A percentile compares a stretch with the other conserved stretches of the same genome.
Conservation (phyloP, 2,329 filamentous ascomycete species). For the Trichoderma guizhouense region DNA sequence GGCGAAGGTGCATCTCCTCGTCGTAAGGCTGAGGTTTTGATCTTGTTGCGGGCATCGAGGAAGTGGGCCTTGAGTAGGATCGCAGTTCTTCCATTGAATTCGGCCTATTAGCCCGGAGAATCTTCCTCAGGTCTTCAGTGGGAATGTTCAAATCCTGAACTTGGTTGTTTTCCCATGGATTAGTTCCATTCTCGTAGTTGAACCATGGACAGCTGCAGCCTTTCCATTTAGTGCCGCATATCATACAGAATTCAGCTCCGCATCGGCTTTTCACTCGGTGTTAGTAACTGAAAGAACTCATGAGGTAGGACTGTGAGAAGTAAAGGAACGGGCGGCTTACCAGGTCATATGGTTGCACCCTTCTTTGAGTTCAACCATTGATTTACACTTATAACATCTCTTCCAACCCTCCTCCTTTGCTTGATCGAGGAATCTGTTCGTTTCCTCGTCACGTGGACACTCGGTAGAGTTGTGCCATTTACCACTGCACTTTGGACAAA, state of each 20-base stretch:
- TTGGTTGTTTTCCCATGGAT: conserved; percentile 13
- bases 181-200: conserved; percentile 50
- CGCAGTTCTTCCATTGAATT: conserved; percentile 18
- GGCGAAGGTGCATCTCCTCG: conserved; percentile 45
- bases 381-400: conserved; percentile 69
- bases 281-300: not conserved
- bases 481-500: conserved; percentile 70
- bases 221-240: conserved; percentile 80
- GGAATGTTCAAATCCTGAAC: conserved; percentile 51
- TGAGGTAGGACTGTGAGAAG: conserved; percentile 18
- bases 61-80: conserved; percentile 13
- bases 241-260: conserved; percentile 81
- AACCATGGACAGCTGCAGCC: conserved; percentile 80
- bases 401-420: conserved; percentile 70
- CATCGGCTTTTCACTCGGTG: conserved; percentile 56
- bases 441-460: conserved; percentile 70
- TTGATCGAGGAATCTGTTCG: conserved; percentile 59
- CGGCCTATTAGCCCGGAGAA: conserved; percentile 10
- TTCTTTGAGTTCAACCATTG: conserved; percentile 74
- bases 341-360: conserved; percentile 89
- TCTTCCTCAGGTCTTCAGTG: conserved; percentile 18
- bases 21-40: conserved; percentile 38
- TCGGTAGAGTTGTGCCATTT: conserved; percentile 68
- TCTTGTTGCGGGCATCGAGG: conserved; percentile 23
- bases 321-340: conserved; percentile 43